A percentile compares a stretch with the other conserved stretches of the same genome.
Evolutionary conservation across 495 filamentous ascomycete species (phyloP).

Genomic region (Daldinia grandis): DNA sequence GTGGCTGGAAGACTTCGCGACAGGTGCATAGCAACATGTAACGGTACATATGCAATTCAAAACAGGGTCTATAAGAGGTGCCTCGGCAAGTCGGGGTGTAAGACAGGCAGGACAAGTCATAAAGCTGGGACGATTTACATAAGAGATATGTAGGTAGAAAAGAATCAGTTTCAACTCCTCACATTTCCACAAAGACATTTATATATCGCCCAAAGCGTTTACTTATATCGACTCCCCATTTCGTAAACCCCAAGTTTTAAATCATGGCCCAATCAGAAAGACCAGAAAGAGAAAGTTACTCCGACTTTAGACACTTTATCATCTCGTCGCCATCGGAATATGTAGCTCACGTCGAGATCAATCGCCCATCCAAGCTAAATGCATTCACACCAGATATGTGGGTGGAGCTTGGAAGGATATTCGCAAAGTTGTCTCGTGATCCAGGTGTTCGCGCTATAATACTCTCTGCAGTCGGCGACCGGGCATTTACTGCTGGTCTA

Average conservation of each 20-base stretch:
- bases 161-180: slow-evolving; percentile 9
- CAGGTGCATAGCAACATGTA: slow-evolving; percentile 10
- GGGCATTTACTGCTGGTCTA: slow-evolving; percentile 85
- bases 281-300: slow-evolving; percentile 44
- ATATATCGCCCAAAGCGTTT: background rate
- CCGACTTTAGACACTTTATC: slow-evolving; percentile 75
- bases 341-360: slow-evolving; percentile 93
- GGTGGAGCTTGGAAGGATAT: slow-evolving; percentile 78
- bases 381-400: slow-evolving; percentile 92
- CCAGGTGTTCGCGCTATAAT: slow-evolving; percentile 79
- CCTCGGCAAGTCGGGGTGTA: slow-evolving; percentile 29
- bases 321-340: slow-evolving; percentile 73
- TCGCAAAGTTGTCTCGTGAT: slow-evolving; percentile 75
- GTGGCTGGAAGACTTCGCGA: slow-evolving; percentile 9
- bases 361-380: slow-evolving; percentile 89
- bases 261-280: slow-evolving; percentile 32
- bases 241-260: background rate
- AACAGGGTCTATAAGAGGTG: slow-evolving; percentile 7
- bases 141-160: background rate
- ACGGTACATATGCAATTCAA: slow-evolving; percentile 8
- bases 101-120: background rate
- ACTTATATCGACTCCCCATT: slow-evolving; percentile 1
- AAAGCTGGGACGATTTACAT: slow-evolving; percentile 7
- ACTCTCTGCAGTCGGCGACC: slow-evolving; percentile 81
- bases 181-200: background rate